phyloP scores from a whole-genome alignment of 345 rosid species.

The Arabidopsis arenosa region DNA sequence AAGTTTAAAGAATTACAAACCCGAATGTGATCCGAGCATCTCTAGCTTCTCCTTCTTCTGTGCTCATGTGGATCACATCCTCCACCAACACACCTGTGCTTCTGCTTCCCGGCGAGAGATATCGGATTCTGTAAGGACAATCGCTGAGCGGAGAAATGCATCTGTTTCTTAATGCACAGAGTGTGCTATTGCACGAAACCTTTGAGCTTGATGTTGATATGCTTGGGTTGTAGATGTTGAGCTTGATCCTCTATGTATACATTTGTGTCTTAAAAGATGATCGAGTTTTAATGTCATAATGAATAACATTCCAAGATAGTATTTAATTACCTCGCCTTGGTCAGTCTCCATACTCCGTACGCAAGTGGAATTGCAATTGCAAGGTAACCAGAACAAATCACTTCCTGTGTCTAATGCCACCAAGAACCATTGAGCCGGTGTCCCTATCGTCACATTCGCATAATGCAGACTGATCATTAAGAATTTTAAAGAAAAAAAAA shows the following conservation, averaged over 20 bases:
- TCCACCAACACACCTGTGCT: conserved; percentile 69
- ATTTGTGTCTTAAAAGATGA: neutral
- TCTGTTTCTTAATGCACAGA: conserved; percentile 47
- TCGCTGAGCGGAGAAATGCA: conserved; percentile 56
- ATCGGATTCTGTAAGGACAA: conserved; percentile 64
- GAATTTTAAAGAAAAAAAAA: neutral
- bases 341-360: conserved; percentile 48
- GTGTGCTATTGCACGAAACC: conserved; percentile 61
- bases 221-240: conserved; percentile 72
- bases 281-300: neutral
- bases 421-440: conserved; percentile 70
- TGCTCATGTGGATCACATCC: conserved; percentile 67
- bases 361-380: conserved; percentile 69
- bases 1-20: conserved; percentile 46
- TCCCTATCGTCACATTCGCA: conserved; percentile 85
- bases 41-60: conserved; percentile 52
- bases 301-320: neutral
- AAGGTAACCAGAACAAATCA: conserved; percentile 91
- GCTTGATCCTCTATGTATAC: conserved; percentile 45
- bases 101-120: conserved; percentile 70
- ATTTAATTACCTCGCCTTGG: conserved; percentile 51
- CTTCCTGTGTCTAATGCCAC: conserved; percentile 98
- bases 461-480: conserved; percentile 72
- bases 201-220: conserved; percentile 65
- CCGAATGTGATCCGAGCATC: conserved; percentile 68